A percentile compares a stretch with the other conserved stretches of the same genome.
phyloP scores from a whole-genome alignment of 116 monocot genomes.

The Phalaenopsis hybrid region DNA sequence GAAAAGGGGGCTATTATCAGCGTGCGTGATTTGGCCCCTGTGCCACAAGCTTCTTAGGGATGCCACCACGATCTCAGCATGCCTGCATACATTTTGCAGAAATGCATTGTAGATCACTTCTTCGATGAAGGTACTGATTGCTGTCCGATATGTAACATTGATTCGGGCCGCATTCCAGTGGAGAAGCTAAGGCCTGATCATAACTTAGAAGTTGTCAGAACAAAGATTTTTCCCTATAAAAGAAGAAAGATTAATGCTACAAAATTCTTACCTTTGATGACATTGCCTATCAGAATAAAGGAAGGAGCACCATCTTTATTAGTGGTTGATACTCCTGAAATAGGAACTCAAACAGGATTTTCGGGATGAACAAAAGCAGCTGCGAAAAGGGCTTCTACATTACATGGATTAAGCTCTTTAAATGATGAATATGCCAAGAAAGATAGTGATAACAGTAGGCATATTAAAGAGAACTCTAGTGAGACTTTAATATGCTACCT shows the following conservation, averaged over 20 bases:
- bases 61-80: conserved; percentile 89
- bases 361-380: conserved; percentile 68
- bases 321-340: conserved; percentile 71
- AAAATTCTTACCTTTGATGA: conserved; percentile 46
- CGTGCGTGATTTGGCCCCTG: conserved; percentile 69
- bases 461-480: conserved; percentile 26
- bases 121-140: conserved; percentile 35
- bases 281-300: conserved; percentile 73
- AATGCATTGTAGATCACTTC: conserved; percentile 38
- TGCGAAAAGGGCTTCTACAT: conserved; percentile 36
- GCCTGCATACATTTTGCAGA: conserved; percentile 87
- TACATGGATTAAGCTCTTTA: too few relatives aligned
- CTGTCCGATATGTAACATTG: conserved; percentile 45
- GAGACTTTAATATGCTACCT: conserved; percentile 25
- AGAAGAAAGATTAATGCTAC: conserved; percentile 53
- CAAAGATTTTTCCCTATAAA: conserved; percentile 84
- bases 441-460: conserved; percentile 30
- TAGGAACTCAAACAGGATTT: conserved; percentile 44
- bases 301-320: conserved; percentile 88
- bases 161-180: conserved; percentile 30
- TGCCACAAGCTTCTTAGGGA: conserved; percentile 69
- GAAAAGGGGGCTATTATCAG: conserved; percentile 36
- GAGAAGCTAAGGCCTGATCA: conserved; percentile 85
- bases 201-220: conserved; percentile 73
- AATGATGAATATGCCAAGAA: conserved; percentile 25